phyloP scores from a whole-genome alignment of 2,329 filamentous ascomycete genomes.

The Epichloe sylvatica region DNA sequence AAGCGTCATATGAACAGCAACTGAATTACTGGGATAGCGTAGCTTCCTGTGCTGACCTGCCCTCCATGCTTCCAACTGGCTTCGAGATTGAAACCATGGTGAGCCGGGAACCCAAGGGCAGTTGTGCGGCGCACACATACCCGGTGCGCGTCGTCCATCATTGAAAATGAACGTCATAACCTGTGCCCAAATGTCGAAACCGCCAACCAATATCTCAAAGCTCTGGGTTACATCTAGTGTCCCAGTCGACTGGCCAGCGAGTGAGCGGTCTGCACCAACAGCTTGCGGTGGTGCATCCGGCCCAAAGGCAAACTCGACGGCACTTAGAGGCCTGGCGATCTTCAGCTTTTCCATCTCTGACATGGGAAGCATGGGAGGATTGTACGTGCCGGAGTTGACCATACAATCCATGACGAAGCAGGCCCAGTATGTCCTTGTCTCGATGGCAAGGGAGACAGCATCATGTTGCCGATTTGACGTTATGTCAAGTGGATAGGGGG shows the following conservation, averaged over 20 bases:
- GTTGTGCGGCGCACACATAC: slow-evolving; percentile 24
- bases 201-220: slow-evolving; percentile 25
- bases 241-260: slow-evolving; percentile 5
- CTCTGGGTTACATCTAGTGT: slow-evolving; percentile 15
- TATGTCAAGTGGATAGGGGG: slow-evolving; percentile 15
- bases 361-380: slow-evolving; percentile 23
- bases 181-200: slow-evolving; percentile 29
- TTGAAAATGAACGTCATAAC: slow-evolving; percentile 28
- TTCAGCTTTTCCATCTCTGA: slow-evolving; percentile 21
- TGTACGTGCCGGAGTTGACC: slow-evolving; percentile 27
- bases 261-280: slow-evolving; percentile 1
- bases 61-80: slow-evolving; percentile 22
- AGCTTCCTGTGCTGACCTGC: slow-evolving; percentile 20
- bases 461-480: slow-evolving; percentile 10
- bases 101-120: slow-evolving; percentile 26
- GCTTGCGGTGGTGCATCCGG: slow-evolving; percentile 10
- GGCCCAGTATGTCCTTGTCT: slow-evolving; percentile 29
- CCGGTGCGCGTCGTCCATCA: slow-evolving; percentile 26
- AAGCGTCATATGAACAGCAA: slow-evolving; percentile 25
- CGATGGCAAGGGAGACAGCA: slow-evolving; percentile 15
- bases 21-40: slow-evolving; percentile 22
- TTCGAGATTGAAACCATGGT: slow-evolving; percentile 19
- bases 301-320: slow-evolving; percentile 27
- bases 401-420: slow-evolving; percentile 33
- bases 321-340: slow-evolving; percentile 17